Evolutionary conservation across 768 basidiomycete species (phyloP).

Genomic region (Nevesoporus exiguus): DNA sequence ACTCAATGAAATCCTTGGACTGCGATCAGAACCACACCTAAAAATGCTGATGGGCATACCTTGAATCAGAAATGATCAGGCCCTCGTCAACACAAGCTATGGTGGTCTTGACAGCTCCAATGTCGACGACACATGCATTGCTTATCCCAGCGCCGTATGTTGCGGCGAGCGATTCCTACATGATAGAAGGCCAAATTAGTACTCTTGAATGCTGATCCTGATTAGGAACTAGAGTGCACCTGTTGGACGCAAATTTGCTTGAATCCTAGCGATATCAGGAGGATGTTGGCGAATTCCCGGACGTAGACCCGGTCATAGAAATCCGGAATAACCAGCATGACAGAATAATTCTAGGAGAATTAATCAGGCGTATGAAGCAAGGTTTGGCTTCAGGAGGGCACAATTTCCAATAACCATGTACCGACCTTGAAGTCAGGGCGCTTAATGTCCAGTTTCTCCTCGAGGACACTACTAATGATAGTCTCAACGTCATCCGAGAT

Average conservation of each 20-base stretch:
- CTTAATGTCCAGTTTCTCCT: slow-evolving; percentile 55
- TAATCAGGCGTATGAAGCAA: neutral
- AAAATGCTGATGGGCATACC: slow-evolving; percentile 45
- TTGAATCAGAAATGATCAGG: slow-evolving; percentile 78
- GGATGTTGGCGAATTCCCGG: slow-evolving; percentile 66
- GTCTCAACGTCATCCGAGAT: slow-evolving; percentile 75
- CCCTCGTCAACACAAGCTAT: slow-evolving; percentile 96
- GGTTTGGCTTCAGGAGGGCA: too few species aligned
- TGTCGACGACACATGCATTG: slow-evolving; percentile 92
- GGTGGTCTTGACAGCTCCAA: slow-evolving; percentile 80
- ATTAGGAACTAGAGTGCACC: slow-evolving; percentile 36
- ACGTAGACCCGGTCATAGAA: slow-evolving; percentile 85
- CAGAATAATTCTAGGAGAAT: slow-evolving; percentile 69
- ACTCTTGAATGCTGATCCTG: neutral
- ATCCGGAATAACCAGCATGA: slow-evolving; percentile 88
- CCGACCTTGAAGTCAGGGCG: slow-evolving; percentile 58
- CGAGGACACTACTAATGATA: slow-evolving; percentile 61
- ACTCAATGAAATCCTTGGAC: slow-evolving; percentile 65
- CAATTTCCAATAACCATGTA: neutral
- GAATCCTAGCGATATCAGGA: slow-evolving; percentile 83
- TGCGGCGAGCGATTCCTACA: slow-evolving; percentile 85
- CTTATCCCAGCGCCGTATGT: slow-evolving; percentile 95
- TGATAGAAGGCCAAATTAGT: neutral
- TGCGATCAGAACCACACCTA: slow-evolving; percentile 3
- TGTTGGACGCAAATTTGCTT: slow-evolving; percentile 92